Conservation (phyloP, 1,139 yeast genomes). For the Groenewaldozyma sp. region DNA sequence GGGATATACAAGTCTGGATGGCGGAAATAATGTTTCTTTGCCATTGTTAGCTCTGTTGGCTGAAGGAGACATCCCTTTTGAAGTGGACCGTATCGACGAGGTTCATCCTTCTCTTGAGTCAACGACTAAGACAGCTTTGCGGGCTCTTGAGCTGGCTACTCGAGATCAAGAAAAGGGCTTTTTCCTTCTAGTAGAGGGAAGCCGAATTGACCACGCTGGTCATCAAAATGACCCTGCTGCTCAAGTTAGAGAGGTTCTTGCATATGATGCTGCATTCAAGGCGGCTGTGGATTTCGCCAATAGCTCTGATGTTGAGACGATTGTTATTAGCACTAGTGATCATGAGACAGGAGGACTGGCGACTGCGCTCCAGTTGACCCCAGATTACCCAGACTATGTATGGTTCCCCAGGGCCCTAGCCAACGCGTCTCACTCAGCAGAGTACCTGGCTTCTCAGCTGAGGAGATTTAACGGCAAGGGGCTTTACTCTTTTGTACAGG, state of each 20-base stretch:
- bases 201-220: constrained; percentile 88
- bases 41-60: constrained; percentile 71
- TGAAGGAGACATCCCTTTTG: constrained; percentile 68
- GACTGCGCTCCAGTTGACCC: constrained; percentile 61
- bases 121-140: constrained; percentile 59
- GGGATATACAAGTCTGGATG: constrained; percentile 45
- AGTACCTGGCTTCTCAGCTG: constrained; percentile 42
- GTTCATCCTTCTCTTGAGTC: constrained; percentile 68
- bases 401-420: constrained; percentile 71
- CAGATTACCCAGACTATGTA: constrained; percentile 51
- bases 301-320: constrained; percentile 49
- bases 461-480: constrained; percentile 29
- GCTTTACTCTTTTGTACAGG: constrained; percentile 37
- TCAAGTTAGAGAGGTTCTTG: constrained; percentile 68
- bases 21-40: constrained; percentile 51
- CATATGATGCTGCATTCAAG: constrained; percentile 65
- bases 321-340: constrained; percentile 70
- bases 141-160: constrained; percentile 55
- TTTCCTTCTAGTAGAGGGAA: constrained; percentile 74
- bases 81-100: constrained; percentile 53
- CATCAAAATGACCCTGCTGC: constrained; percentile 86
- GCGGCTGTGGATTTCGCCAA: constrained; percentile 62
- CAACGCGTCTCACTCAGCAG: constrained; percentile 66
- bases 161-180: constrained; percentile 66
- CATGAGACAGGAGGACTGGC: constrained; percentile 89